Base-by-base conservation (phyloP, 441 rosid species). In the Rhodomyrtus psidioides region DNA sequence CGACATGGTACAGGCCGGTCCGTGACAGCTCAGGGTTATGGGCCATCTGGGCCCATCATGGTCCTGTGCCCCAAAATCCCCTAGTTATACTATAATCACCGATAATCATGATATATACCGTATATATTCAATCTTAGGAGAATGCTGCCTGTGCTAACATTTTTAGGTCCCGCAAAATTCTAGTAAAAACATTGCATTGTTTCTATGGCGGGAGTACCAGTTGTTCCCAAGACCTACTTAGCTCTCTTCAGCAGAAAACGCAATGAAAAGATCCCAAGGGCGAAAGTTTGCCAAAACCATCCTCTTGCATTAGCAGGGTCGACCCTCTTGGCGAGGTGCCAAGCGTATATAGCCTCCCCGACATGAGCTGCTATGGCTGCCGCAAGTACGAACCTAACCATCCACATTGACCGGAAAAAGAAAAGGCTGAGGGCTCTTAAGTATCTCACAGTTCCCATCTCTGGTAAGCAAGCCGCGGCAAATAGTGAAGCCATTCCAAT, bases 231-330 rank as follows among this genome's bases (percentile, higher is more conserved):
- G n/a, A 70, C 49, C 17, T 83, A 85, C 86, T 88, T 88, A 1
- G 95, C 96, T 91, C 95, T 95, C 90, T 93, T 93, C 88, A 94
- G 90, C 87, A 96, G 89, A 76, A 90, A 90, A 79, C 96, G 94
- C 89, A 95, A 83, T 4, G 98, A 96, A 88, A 93, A 92, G 12
- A 91, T 3, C 65, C 98, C 99, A 16, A 97, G 96, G 56, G 89
- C 94, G 57, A 89, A 83, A 42, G 98, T 96, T 90, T 95, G 99
- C 98, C 96, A 95, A 89, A 95, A 95, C 99, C 98, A 97, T 55
- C 94, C 96, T 84, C 83, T 93, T 21, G 99, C 94, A 87, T 97
- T 96, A 16, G 81, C 91, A 13, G 97, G 96, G 90, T 96, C 96
- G 30, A 93, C 95, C 84, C 90, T 91, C 87, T 89, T 94, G 21